phyloP scores from a whole-genome alignment of 495 filamentous ascomycete genomes.

The Thermothielavioides terrestris region DNA sequence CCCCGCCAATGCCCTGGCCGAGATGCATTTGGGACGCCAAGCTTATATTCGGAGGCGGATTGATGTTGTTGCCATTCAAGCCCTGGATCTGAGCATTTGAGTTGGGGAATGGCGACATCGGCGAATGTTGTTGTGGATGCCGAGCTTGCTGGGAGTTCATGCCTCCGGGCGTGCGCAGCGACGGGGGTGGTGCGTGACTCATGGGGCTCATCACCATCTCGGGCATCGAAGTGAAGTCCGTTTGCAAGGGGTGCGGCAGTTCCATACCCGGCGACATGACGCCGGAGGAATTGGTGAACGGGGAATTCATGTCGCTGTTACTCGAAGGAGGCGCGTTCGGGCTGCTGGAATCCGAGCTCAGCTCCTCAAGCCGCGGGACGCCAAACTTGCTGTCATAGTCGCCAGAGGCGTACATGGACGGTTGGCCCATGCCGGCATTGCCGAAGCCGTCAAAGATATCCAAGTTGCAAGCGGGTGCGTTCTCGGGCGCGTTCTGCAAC shows the following conservation, averaged over 20 bases:
- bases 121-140: conserved; percentile 25
- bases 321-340: conserved; percentile 25
- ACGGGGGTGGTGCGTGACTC: conserved; percentile 26
- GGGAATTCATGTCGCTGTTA: conserved; percentile 37
- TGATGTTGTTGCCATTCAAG: conserved; percentile 25
- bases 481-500: conserved; percentile 45
- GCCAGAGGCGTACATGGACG: conserved; percentile 26
- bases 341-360: conserved; percentile 31
- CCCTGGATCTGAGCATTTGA: conserved; percentile 29
- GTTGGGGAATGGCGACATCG: conserved; percentile 25
- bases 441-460: conserved; percentile 53
- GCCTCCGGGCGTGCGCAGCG: conserved; percentile 22
- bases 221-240: conserved; percentile 35
- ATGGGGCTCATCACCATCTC: conserved; percentile 43
- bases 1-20: conserved; percentile 25
- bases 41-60: conserved; percentile 20
- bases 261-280: conserved; percentile 40
- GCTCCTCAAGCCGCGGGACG: conserved; percentile 34
- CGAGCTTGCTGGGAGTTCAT: conserved; percentile 29
- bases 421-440: conserved; percentile 40
- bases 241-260: conserved; percentile 22
- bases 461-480: conserved; percentile 28
- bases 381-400: conserved; percentile 29
- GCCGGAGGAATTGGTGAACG: conserved; percentile 36
- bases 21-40: conserved; percentile 25